Base-by-base conservation (phyloP, 805 yeast genomes). In the Myxozyma neotropica region DNA sequence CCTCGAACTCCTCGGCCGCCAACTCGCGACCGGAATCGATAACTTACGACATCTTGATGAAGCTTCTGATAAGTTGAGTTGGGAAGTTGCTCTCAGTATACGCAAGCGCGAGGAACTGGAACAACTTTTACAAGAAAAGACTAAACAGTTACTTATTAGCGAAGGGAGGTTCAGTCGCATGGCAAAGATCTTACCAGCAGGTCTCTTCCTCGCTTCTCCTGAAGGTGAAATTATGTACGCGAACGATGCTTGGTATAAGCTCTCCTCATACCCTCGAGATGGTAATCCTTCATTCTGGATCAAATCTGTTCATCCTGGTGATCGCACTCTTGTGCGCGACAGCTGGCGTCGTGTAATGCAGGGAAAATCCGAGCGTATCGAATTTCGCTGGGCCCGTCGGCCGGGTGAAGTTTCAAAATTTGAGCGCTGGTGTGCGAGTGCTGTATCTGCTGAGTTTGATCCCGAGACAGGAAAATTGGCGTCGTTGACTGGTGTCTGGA, bases 251-350 rank as follows among this genome's bases (percentile, higher is more conserved):
- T 63, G 67, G 67, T 61, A 61, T 40, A 35, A 23, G 36, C 33
- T 63, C 19, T 53, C 65, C 21, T 31, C 49, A 15, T 53, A 53
- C 24, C 67, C 66, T 1, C 40, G 53, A 17, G 60, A 57, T 15
- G 29, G 43, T n/a, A 57, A 63, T 39, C 66, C 66, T 26, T 50
- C 62, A 31, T 62, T 54, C 46, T 63, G 67, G 67, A 57, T 63
- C 42, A 62, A 57, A 24, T 57, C 62, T 24, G 66, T 63, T n/a
- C 67, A 63, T 35, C 66, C 66, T 5, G 67, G 65, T 24, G 65
- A 61, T 31, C 60, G 60, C 15, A 15, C 46, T 19, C 52, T 55
- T 21, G 63, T 62, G 23, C 61, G 66, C 13, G 65, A 61, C 4
- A 47, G 56, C 19, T 63, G 66, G 67, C 46, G 61, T 7, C 51